A percentile compares a stretch with the other conserved stretches of the same genome.
These are phyloP conservation scores for Saururus chinensis DNA, from an alignment of 164 flowering plant genomes.

Conservation along the genomic window DNA sequence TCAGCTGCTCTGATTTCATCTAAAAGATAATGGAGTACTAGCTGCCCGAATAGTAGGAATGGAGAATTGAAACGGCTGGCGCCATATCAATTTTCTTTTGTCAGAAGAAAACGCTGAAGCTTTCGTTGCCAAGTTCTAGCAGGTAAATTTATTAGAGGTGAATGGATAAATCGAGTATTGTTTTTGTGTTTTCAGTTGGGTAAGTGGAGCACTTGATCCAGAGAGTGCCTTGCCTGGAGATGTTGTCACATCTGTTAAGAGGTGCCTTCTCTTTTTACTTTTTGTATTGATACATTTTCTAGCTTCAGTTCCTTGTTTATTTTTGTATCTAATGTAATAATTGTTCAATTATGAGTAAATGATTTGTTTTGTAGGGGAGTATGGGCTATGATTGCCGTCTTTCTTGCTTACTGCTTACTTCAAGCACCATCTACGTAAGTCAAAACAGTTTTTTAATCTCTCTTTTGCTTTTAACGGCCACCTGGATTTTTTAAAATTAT, in stretches of 20 bases:
- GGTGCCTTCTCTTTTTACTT: conserved; percentile 26
- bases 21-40: no score
- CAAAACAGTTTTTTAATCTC: neutral
- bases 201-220: conserved; percentile 94
- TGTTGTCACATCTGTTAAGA: conserved; percentile 70
- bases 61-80: neutral
- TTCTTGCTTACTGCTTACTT: conserved; percentile 86
- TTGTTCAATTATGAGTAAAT: neutral
- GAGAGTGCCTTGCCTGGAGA: conserved; percentile 47
- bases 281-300: neutral
- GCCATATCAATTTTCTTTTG: no score
- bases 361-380: conserved; percentile 44
- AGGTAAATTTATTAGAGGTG: neutral
- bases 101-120: neutral
- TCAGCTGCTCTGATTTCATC: no score
- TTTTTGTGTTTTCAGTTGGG: conserved; percentile 52
- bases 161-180: no score
- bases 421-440: conserved; percentile 99
- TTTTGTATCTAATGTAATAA: neutral
- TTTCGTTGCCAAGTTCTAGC: neutral
- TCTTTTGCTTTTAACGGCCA: neutral
- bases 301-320: neutral
- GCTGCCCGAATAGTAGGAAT: neutral
- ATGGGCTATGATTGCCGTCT: conserved; percentile 97
- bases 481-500: no score